Base-by-base conservation (phyloP, 2,329 filamentous ascomycete genomes). In the Plenodomus tracheiphilus region DNA sequence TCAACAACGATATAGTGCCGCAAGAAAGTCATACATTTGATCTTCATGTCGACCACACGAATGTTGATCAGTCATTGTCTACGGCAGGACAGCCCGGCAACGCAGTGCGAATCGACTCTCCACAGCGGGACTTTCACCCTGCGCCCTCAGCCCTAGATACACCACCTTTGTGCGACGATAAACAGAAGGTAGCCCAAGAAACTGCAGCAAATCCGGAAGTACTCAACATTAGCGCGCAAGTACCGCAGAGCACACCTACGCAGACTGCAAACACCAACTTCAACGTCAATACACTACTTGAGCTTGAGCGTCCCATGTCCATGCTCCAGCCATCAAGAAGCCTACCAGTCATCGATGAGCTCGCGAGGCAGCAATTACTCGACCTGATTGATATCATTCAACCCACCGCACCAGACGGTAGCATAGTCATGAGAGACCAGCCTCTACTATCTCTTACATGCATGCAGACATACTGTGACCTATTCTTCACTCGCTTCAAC, bases 401-500 rank as follows among this genome's bases (percentile, higher is more conserved):
- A 9, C 80, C 81, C 0, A 70, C 71, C 1, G 75, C 75, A 0
- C 77, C 80, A 4, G 77, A 81, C 45, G 77, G 79, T 1, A 68
- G 73, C 21, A 64, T 70, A 9, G 74, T 81, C 39, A 73, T 74
- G n/a, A 64, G 74, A 16, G 75, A 80, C 6, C 76, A 85, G 30
- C 77, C 78, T 0, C 65, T 85, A 0, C 66, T 86, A 2, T 79
- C 78, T 0, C 67, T 81, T 0, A 56, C 66, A 2, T 77, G 79
- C 0, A 68, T 86, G 8, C 81, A 85, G 54, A 74, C 71, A 2
- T 85, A 84, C 59, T 76, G 77, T 34, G 80, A 85, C 50, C 68
- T 85, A 1, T 86, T 81, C 68, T 86, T 85, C 64, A 78, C 75
- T 0, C 76, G 79, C 2, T 85, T 86, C 68, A 86, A 86, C 61